These are phyloP conservation scores for Verbascum thapsus DNA, from an alignment of 257 asterid species.

Conservation along the genomic window DNA sequence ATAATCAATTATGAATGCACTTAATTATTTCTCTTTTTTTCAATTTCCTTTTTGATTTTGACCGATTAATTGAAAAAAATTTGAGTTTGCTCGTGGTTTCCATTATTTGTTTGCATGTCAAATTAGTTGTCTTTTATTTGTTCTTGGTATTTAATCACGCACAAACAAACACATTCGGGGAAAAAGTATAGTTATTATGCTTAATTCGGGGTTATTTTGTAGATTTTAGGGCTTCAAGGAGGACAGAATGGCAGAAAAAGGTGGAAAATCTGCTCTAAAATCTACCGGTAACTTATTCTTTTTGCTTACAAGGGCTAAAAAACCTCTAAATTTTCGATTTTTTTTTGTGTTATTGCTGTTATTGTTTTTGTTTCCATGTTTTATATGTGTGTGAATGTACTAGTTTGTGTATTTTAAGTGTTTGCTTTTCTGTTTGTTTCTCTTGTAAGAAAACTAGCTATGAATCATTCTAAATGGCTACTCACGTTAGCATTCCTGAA, in stretches of 20 bases:
- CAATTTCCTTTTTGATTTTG: constrained; percentile 21
- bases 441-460: constrained; percentile 7
- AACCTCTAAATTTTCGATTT: background rate
- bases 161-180: background rate
- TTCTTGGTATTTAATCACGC: background rate
- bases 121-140: background rate
- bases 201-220: background rate
- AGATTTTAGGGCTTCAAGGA: constrained; percentile 23
- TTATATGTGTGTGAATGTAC: constrained; percentile 17
- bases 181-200: background rate
- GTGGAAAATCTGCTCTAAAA: constrained; percentile 46
- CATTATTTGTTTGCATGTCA: constrained; percentile 26
- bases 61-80: background rate
- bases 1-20: too few relatives aligned
- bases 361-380: constrained; percentile 5
- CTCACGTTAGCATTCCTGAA: constrained; percentile 16
- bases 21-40: background rate
- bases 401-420: background rate
- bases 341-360: constrained; percentile 4
- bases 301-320: background rate
- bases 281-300: constrained; percentile 33
- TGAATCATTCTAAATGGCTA: constrained; percentile 1
- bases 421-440: background rate
- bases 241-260: constrained; percentile 43
- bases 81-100: constrained; percentile 15